Base-by-base conservation (phyloP, 345 rosid species). In the Odontarrhena argentea region DNA sequence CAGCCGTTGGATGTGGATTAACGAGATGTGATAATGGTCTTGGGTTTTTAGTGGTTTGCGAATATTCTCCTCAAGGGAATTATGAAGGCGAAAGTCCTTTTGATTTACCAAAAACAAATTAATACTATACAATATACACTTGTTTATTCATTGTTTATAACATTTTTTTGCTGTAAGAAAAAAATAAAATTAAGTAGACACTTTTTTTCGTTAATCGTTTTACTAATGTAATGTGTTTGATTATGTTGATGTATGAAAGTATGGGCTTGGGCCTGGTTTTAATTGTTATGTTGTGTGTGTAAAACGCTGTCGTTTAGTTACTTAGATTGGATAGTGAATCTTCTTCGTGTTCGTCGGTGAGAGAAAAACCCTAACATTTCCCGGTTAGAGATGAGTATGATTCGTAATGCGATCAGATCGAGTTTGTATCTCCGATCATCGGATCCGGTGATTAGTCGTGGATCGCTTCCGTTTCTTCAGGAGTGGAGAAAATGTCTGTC, bases 31-130 rank as follows among this genome's bases (percentile, higher is more conserved):
- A 9, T 11, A 46, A 46, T 6, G 34, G 36, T 3, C 38, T 35
- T 25, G 91, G 86, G 3, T 12, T 67, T 37, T 18, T 52, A n/a
- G 59, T 67, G 1, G 22, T 80, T 13, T 86, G 84, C 37, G 63
- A 46, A 14, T 83, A 86, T 42, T 69, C 80, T 34, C 85, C 86
- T 0, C 57, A 80, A 1, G 86, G 80, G 7, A 86, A 84, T 51
- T 83, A 54, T 40, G 44, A 61, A 3, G 54, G 71, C 6, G 81
- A 77, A 69, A 68, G 64, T 65, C 86, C 88, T 1, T 80, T 75
- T 49, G 65, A 37, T 41, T 11, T n/a, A 5, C 46, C 65, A 35
- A 55, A 38, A 14, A 51, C 35, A 62, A 28, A 32, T 34, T 2
- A 8, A 2, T 41, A n/a, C 26, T 32, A 32, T n/a, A 32, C 6